A percentile compares a stretch with the other conserved stretches of the same genome.
These are phyloP conservation scores for Lichtheimia corymbifera DNA, from an alignment of 371 early-diverging fungal genomes.

Conservation along the genomic window DNA sequence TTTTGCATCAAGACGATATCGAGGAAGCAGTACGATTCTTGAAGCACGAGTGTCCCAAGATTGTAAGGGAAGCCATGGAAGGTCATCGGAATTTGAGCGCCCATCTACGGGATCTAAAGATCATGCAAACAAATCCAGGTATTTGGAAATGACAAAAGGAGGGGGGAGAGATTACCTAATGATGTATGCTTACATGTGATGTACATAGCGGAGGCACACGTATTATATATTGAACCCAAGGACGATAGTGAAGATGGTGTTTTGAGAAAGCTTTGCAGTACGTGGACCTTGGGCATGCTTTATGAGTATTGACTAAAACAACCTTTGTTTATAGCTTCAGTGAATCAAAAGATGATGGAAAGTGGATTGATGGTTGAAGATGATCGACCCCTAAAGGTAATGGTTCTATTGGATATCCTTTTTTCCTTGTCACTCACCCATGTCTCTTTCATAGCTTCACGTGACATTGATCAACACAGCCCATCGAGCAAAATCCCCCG, in stretches of 20 bases:
- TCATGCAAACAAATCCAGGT: slow-evolving; percentile 30
- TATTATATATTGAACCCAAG: slow-evolving; percentile 33
- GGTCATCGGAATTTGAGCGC: slow-evolving; percentile 13
- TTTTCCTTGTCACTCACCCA: neutral
- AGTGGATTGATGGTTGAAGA: slow-evolving; percentile 30
- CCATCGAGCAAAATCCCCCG: slow-evolving; percentile 6
- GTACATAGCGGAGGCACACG: slow-evolving; percentile 28
- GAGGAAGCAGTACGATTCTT: slow-evolving; percentile 27
- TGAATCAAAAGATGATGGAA: slow-evolving; percentile 18
- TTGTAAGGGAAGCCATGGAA: slow-evolving; percentile 10
- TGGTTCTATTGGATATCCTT: neutral
- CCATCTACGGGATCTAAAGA: slow-evolving; percentile 18
- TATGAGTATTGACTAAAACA: neutral
- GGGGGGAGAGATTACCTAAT: neutral
- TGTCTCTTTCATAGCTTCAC: slow-evolving; percentile 18
- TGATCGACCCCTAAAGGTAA: slow-evolving; percentile 36
- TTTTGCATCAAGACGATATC: slow-evolving; percentile 25
- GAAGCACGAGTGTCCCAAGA: slow-evolving; percentile 19
- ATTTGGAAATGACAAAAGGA: neutral
- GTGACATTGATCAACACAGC: slow-evolving; percentile 30
- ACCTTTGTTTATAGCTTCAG: neutral
- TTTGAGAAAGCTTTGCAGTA: slow-evolving; percentile 24
- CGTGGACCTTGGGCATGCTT: too few relatives aligned
- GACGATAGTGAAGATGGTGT: slow-evolving; percentile 25
- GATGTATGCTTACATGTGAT: neutral